These are phyloP conservation scores for Lepiota brunneoincarnata DNA, from an alignment of 768 basidiomycete genomes.

Conservation along the genomic window DNA sequence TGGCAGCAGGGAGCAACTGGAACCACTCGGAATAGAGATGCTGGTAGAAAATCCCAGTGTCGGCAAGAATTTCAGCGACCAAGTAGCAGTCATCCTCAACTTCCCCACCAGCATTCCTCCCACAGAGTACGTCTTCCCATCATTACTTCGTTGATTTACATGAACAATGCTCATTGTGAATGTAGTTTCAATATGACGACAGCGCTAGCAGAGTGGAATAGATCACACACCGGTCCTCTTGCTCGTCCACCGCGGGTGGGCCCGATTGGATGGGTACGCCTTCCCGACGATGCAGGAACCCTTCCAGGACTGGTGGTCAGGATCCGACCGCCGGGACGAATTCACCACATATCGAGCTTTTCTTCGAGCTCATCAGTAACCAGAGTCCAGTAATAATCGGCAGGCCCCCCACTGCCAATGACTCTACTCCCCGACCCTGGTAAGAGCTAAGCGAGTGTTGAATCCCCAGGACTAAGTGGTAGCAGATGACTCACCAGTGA, in stretches of 20 bases:
- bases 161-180: too few relatives aligned
- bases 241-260: background rate
- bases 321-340: background rate
- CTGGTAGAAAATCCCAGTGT: slow-evolving; percentile 10
- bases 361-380: background rate
- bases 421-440: background rate
- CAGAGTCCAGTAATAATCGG: background rate
- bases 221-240: background rate
- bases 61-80: slow-evolving; percentile 6
- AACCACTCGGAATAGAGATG: background rate
- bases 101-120: background rate
- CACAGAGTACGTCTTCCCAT: background rate
- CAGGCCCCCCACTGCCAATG: background rate
- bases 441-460: background rate
- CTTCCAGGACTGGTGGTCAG: slow-evolving; percentile 6
- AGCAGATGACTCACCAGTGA: background rate
- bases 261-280: background rate
- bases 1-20: background rate
- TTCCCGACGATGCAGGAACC: background rate
- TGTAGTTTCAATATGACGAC: background rate
- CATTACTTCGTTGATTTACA: too few relatives aligned
- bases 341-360: slow-evolving; percentile 1
- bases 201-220: slow-evolving; percentile 5
- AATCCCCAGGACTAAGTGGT: background rate
- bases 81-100: background rate